Evolutionary conservation across 2,329 filamentous ascomycete species (phyloP), one percentile per base, ranked within the genome.

Genomic region (Penicillium sp.): DNA sequence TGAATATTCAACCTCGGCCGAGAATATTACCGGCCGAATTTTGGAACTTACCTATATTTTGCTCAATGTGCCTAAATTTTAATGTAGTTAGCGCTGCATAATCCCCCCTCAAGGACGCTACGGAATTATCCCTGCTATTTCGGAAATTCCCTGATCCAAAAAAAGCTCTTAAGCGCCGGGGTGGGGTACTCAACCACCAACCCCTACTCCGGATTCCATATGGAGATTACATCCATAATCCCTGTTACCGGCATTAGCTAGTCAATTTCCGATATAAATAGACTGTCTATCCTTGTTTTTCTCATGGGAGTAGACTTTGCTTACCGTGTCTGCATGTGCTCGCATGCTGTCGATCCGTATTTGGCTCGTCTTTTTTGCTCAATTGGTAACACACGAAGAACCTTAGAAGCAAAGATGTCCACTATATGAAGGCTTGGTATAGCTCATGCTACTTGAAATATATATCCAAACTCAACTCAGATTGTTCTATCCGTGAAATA

Each of bases 1-100:
- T 58, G 33, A 55, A 49, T 38, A 46, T 49, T 55, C 25, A 38
- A 55, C 29, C 29, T 31, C 39, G 33, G 33, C 25, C 10, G 33
- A 13, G 10, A n/a, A 38, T 36, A 15, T 46, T 27, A n/a, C 29
- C 25, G 11, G 48, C 19, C 21, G 34, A 38, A 4, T 19, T 23
- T 46, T 52, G 25, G 16, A 55, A n/a, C 11, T n/a, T 36, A 2
- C 5, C n/a, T 25, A 15, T 5, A 38, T 33, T 36, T 9, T 29
- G 25, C 47, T 50, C 15, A 13, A 27, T 19, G 44, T 23, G 23
- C 8, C 19, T 46, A 7, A 8, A 33, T 11, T 23, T 10, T 21
- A 13, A 25, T 25, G 5, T 27, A 27, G 25, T 27, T 27, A 46
- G 29, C 44, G 8, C 29, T 4, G 9, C 19, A 9, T 23, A 7